Conservation (phyloP, 768 basidiomycete genomes). For the Rubroboletus satanas region DNA sequence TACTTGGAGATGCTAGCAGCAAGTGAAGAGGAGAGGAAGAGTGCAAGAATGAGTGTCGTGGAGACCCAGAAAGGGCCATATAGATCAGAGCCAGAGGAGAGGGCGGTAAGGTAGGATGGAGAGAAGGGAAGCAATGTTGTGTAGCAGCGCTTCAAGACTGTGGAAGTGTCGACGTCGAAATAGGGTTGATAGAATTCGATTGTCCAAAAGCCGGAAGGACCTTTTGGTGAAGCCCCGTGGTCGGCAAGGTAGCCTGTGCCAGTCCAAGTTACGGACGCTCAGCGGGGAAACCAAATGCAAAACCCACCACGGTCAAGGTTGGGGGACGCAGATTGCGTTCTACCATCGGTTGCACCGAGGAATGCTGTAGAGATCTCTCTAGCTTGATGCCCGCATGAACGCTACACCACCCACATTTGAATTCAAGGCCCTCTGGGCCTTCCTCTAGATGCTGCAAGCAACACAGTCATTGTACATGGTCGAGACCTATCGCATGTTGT, state of each 20-base stretch:
- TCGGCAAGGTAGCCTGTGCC: conserved; percentile 63
- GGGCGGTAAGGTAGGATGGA: conserved; percentile 57
- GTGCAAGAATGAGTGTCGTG: conserved; percentile 87
- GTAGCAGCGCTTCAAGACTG: conserved; percentile 71
- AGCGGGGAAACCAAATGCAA: not conserved
- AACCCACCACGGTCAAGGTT: conserved; percentile 51
- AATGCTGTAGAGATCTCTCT: conserved; percentile 43
- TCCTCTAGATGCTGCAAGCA: conserved; percentile 52
- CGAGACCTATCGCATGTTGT: not conserved
- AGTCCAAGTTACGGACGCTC: not conserved
- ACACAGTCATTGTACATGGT: not conserved
- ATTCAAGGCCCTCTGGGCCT: conserved; percentile 66
- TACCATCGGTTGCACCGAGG: conserved; percentile 36
- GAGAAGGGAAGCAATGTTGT: conserved; percentile 74
- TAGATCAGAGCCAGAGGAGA: conserved; percentile 55
- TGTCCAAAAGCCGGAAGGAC: conserved; percentile 65
- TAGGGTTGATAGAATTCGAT: conserved; percentile 84
- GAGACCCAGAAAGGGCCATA: conserved; percentile 98
- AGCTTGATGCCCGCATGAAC: not conserved
- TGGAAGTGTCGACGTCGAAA: conserved; percentile 85
- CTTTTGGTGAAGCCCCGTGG: conserved; percentile 41
- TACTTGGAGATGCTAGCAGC: conserved; percentile 86
- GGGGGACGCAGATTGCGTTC: conserved; percentile 23
- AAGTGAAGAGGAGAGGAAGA: conserved; percentile 92
- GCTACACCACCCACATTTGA: conserved; percentile 51